Evolutionary conservation across 768 basidiomycete genomes (phyloP).

Genomic region (Russula griseocarnosa): DNA sequence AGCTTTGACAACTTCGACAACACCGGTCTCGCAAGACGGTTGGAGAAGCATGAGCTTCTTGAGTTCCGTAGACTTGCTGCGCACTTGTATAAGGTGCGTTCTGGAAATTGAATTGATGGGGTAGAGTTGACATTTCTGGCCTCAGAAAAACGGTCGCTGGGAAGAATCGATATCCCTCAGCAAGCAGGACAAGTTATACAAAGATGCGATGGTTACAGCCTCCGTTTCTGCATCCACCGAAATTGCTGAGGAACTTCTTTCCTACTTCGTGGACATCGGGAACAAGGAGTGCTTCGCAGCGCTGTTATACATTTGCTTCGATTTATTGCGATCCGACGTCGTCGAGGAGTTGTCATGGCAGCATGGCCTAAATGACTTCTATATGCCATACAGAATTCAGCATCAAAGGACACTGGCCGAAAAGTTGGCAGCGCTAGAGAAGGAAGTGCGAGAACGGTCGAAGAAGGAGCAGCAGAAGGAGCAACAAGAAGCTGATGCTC

Average conservation of each 20-base stretch:
- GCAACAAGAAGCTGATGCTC: constrained; percentile 78
- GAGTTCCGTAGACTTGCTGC: constrained; percentile 95
- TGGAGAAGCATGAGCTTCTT: constrained; percentile 87
- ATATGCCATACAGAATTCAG: constrained; percentile 95
- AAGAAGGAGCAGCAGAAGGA: constrained; percentile 88
- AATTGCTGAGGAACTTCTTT: constrained; percentile 90
- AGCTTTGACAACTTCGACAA: constrained; percentile 99
- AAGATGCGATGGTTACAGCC: constrained; percentile 92
- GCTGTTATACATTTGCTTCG: constrained; percentile 87
- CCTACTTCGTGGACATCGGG: constrained; percentile 97
- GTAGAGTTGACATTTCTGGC: not conserved
- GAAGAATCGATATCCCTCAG: constrained; percentile 94
- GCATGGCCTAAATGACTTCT: constrained; percentile 93
- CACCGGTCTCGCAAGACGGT: constrained; percentile 72
- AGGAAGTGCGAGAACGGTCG: constrained; percentile 81
- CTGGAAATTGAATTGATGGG: not conserved
- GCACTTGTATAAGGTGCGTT: constrained; percentile 84
- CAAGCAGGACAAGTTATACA: constrained; percentile 96
- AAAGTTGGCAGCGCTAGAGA: constrained; percentile 76
- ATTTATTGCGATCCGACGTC: constrained; percentile 87
- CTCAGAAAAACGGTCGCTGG: constrained; percentile 90
- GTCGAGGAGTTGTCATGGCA: constrained; percentile 97
- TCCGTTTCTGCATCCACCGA: constrained; percentile 80
- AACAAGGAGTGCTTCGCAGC: constrained; percentile 98
- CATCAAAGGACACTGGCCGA: constrained; percentile 74